Evolutionary conservation across 148 eudicot species (phyloP).

Genomic region (Diospyros kaki): DNA sequence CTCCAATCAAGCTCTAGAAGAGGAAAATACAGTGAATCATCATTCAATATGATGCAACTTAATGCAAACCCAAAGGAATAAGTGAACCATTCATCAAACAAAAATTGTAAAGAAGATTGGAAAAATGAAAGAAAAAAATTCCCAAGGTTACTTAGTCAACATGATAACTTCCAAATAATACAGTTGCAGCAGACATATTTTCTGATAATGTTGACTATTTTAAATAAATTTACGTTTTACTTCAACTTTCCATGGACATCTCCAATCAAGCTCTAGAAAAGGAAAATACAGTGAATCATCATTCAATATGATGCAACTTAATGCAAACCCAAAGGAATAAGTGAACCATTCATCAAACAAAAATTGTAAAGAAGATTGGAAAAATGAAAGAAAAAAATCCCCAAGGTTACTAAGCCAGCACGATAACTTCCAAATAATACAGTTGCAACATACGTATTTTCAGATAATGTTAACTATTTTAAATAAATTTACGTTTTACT

Average conservation of each 20-base stretch:
- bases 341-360: neutral
- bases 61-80: no score
- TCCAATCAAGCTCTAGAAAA: neutral
- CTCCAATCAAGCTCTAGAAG: neutral
- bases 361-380: neutral
- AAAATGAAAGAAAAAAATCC: neutral
- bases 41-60: no score
- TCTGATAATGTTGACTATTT: no score
- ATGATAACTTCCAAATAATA: neutral
- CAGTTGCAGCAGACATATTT: no score
- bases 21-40: no score
- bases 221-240: no score
- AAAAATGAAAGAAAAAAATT: neutral
- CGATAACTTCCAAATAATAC: neutral
- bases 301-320: no score
- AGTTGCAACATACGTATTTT: no score
- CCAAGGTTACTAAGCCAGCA: neutral
- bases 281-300: neutral
- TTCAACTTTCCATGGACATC: neutral
- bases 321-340: no score
- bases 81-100: no score
- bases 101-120: neutral
- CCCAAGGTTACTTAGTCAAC: neutral
- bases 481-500: no score
- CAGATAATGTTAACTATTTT: no score